Percentiles rank a stretch among this genome's conserved stretches.
Evolutionary conservation across 352 stramenopile genomes (phyloP).

Genomic region (Ophiocytium majus): DNA sequence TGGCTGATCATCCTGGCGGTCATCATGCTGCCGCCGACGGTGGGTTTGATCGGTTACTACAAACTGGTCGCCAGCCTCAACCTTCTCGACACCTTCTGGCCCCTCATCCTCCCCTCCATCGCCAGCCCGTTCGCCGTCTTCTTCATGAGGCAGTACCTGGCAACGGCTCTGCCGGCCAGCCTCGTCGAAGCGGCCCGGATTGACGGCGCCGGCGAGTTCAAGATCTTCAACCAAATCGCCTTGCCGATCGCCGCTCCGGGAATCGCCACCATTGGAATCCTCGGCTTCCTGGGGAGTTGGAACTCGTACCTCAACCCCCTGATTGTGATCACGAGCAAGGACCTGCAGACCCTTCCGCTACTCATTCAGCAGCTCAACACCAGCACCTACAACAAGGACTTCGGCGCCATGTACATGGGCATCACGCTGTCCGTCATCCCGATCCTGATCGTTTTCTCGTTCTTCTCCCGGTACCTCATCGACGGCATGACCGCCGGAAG

Average conservation of each 20-base stretch:
- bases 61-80: background rate
- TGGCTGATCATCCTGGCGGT: background rate
- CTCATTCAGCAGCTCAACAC: background rate
- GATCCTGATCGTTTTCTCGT: background rate
- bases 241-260: background rate
- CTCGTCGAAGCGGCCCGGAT: background rate
- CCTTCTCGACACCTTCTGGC: background rate
- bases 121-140: background rate
- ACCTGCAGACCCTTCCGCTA: background rate
- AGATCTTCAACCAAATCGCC: background rate
- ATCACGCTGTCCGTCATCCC: background rate
- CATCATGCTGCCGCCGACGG: background rate
- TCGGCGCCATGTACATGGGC: background rate
- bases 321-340: background rate
- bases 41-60: background rate
- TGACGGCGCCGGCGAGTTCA: background rate
- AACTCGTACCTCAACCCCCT: background rate
- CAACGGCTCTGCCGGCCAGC: background rate
- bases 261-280: background rate
- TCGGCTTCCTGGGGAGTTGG: background rate
- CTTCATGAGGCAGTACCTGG: background rate
- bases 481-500: background rate
- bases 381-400: background rate
- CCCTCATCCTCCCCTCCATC: background rate
- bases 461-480: background rate